Base-by-base conservation (phyloP, 2,329 filamentous ascomycete genomes). In the Aspergillus intermedius region DNA sequence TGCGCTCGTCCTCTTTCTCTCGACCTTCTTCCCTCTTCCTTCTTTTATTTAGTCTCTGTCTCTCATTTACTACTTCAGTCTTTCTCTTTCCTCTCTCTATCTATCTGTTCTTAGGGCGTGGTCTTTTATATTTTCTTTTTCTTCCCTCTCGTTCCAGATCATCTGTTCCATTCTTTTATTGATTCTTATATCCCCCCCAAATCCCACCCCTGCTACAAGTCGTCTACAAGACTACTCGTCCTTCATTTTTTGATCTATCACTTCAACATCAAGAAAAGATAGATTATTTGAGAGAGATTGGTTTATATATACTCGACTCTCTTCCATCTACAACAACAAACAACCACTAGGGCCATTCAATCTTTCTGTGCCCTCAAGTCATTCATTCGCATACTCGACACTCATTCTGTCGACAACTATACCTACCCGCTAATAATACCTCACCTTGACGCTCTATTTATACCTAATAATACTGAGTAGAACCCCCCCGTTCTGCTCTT, bases 331-430 rank as follows among this genome's bases (percentile, higher is more conserved):
- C 45, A 46, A 45, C 42, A 37, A 46, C 37, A 13, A 42, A 44
- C 22, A 35, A 44, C 40, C 30, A 42, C 44, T 39, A 41, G 42
- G 32, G 37, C 37, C 37, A 40, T 40, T 32, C 37, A 40, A 22
- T 47, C 43, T 35, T 60, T 58, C 51, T 63, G 61, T 62, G 61
- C 60, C 61, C 63, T 55, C 60, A 64, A 64, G 61, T 66, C 66
- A 62, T 61, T 69, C 67, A 58, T 61, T 68, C 56, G 63, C 39
- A 67, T 60, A 65, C 58, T 59, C 55, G 63, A 53, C 48, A 54
- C 50, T 58, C 56, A 49, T 56, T 57, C 23, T 37, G n/a, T 21
- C 37, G 37, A 17, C 13, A 35, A 17, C 37, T 40, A 19, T 40
- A 40, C 5, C 41, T 28, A 43, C 41, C 41, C 17, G 10, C 40